These are phyloP conservation scores for Aspergillus aculeatinus DNA, from an alignment of 2,329 filamentous ascomycete species.

Conservation along the genomic window DNA sequence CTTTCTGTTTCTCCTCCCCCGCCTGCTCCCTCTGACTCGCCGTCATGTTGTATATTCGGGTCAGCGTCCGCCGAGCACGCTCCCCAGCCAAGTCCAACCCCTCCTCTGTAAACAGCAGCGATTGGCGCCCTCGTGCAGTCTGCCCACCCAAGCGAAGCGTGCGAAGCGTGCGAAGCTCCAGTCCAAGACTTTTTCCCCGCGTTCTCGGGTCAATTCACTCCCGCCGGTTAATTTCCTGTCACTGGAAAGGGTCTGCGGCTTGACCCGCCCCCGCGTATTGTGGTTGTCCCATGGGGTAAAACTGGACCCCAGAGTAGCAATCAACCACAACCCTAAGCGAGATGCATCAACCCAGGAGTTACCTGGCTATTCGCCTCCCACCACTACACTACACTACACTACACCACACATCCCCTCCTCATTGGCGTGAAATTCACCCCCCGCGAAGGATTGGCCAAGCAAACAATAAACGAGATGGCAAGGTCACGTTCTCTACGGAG, in stretches of 20 bases:
- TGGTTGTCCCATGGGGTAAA: background rate
- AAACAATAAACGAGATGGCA: background rate
- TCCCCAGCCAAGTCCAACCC: constrained; percentile 1
- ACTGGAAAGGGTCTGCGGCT: background rate
- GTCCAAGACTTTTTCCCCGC: background rate
- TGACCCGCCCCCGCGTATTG: background rate
- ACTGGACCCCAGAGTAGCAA: too few relatives aligned
- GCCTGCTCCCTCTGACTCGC: too few relatives aligned
- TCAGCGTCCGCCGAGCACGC: constrained; percentile 8
- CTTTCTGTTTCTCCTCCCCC: too few relatives aligned
- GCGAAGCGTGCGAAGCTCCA: background rate
- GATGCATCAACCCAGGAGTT: background rate
- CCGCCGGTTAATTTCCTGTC: background rate
- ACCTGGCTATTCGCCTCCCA: background rate
- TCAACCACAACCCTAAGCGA: background rate
- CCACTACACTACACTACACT: too few relatives aligned
- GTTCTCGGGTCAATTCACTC: background rate
- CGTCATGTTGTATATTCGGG: constrained; percentile 14
- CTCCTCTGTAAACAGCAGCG: too few relatives aligned
- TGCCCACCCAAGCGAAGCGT: too few relatives aligned
- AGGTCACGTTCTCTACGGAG: background rate
- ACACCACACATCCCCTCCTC: background rate
- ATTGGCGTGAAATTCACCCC: background rate
- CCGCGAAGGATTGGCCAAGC: background rate
- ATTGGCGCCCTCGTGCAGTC: too few relatives aligned